phyloP scores from a whole-genome alignment of 306 rosid genomes.

The Castanopsis chinensis region DNA sequence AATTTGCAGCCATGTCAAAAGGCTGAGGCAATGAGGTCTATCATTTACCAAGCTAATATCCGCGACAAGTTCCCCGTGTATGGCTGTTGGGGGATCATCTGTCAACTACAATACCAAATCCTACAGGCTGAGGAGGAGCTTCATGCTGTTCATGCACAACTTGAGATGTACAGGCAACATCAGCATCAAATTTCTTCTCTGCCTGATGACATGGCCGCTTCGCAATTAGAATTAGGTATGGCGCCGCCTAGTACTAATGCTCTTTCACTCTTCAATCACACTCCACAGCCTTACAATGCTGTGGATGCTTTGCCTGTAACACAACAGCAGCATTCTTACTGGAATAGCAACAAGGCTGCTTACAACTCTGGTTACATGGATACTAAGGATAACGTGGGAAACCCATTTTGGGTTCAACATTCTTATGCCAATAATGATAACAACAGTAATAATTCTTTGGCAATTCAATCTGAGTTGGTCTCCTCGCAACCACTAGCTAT shows the following conservation, averaged over 20 bases:
- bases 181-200: constrained; percentile 26
- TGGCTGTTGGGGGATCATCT: constrained; percentile 59
- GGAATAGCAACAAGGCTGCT: constrained; percentile 36
- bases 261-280: constrained; percentile 35
- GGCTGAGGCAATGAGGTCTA: constrained; percentile 57
- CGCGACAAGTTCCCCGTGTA: constrained; percentile 58
- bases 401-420: constrained; percentile 46
- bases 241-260: constrained; percentile 36
- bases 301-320: constrained; percentile 34
- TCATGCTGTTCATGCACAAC: constrained; percentile 47
- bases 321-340: constrained; percentile 55
- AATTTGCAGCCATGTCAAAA: constrained; percentile 40
- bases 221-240: constrained; percentile 67
- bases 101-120: constrained; percentile 46
- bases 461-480: constrained; percentile 35
- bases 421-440: constrained; percentile 27
- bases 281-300: constrained; percentile 26
- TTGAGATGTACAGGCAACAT: constrained; percentile 54
- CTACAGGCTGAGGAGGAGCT: constrained; percentile 55
- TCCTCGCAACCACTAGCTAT: constrained; percentile 38
- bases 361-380: constrained; percentile 42
- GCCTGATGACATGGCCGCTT: constrained; percentile 37
- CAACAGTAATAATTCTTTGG: constrained; percentile 24
- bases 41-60: constrained; percentile 55
- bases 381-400: constrained; percentile 33